Conservation (phyloP, 2,329 filamentous ascomycete genomes). For the Scytalidium sp. region DNA sequence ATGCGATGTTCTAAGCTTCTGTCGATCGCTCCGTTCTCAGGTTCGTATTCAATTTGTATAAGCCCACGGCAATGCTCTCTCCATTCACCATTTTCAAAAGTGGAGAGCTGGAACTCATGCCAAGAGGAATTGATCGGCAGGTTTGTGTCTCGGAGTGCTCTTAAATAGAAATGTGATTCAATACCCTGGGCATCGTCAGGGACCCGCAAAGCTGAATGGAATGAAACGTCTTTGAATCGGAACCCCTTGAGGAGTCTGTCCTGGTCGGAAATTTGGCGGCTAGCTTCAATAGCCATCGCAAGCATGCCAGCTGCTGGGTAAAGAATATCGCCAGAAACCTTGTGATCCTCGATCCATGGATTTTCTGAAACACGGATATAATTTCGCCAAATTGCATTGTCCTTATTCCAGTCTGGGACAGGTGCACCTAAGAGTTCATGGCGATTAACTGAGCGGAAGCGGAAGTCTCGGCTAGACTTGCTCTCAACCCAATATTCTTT, state of each 20-base stretch:
- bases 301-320: slow-evolving; percentile 29
- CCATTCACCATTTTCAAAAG: slow-evolving; percentile 15
- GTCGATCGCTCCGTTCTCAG: background rate
- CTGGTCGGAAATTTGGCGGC: slow-evolving; percentile 1
- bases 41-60: slow-evolving; percentile 11
- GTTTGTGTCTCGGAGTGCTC: slow-evolving; percentile 3
- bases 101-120: slow-evolving; percentile 24
- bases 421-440: slow-evolving; percentile 21
- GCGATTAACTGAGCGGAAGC: background rate
- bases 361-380: slow-evolving; percentile 17
- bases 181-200: background rate
- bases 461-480: background rate
- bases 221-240: slow-evolving; percentile 39
- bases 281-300: slow-evolving; percentile 28
- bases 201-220: background rate
- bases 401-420: slow-evolving; percentile 12
- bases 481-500: slow-evolving; percentile 47
- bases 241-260: slow-evolving; percentile 26
- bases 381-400: slow-evolving; percentile 26
- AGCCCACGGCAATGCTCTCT: slow-evolving; percentile 25
- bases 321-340: slow-evolving; percentile 14
- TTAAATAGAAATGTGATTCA: slow-evolving; percentile 3
- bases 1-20: slow-evolving; percentile 2
- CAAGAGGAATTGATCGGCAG: slow-evolving; percentile 14
- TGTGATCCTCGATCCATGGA: slow-evolving; percentile 27